Percentiles rank a stretch among this genome's conserved stretches.
Evolutionary conservation across 2,329 filamentous ascomycete genomes (phyloP).

Genomic region (Aspergillus melleus): DNA sequence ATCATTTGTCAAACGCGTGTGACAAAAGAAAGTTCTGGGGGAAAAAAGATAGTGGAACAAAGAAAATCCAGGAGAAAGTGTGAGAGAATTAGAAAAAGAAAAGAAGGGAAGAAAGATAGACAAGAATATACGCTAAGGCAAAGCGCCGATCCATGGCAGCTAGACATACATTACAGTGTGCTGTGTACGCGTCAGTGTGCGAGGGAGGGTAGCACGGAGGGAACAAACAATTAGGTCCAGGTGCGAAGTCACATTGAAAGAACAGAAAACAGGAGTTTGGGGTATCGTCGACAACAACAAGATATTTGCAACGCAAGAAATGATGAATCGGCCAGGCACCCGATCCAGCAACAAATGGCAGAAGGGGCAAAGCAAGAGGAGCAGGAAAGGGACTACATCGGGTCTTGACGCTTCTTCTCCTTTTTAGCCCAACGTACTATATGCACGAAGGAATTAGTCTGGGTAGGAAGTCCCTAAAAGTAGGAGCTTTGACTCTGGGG

Average conservation of each 20-base stretch:
- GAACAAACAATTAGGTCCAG: background rate
- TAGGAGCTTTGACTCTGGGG: background rate
- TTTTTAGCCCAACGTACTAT: conserved; percentile 64
- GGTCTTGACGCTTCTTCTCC: conserved; percentile 67
- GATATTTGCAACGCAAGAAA: background rate
- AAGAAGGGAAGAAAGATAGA: background rate
- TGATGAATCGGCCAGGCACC: background rate
- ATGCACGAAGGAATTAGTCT: background rate
- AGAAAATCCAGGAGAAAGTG: too few species aligned
- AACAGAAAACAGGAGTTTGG: background rate
- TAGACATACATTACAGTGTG: background rate
- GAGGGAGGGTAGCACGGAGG: background rate
- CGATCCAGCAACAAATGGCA: background rate
- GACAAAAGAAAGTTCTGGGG: background rate
- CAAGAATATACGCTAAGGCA: background rate
- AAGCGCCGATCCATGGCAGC: background rate
- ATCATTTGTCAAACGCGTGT: background rate
- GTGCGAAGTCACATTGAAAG: background rate
- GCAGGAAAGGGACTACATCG: conserved; percentile 9
- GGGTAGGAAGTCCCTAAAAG: background rate
- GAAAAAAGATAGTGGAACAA: too few species aligned
- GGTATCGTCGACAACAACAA: background rate
- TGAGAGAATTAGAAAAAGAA: background rate
- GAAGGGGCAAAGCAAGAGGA: background rate
- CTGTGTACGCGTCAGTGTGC: background rate